Percentiles rank a stretch among this genome's conserved stretches.
phyloP scores from a whole-genome alignment of 768 basidiomycete species.

The Pisolithus marmoratus region DNA sequence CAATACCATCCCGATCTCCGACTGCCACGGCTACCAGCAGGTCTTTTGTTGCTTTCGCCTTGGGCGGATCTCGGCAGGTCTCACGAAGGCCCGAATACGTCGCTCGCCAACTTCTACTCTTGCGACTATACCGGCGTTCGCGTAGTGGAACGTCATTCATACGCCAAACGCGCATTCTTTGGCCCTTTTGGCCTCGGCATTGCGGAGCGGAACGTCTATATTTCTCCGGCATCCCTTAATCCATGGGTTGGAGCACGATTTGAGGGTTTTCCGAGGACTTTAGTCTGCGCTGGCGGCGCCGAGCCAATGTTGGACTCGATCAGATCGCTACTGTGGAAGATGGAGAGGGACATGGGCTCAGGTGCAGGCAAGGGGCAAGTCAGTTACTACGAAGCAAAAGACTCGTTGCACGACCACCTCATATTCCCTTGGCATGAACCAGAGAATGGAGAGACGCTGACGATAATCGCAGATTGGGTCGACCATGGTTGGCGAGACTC shows the following conservation, averaged over 20 bases:
- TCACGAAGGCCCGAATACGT: constrained; percentile 29
- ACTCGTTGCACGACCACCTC: constrained; percentile 51
- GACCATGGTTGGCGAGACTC: constrained; percentile 2
- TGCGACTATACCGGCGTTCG: constrained; percentile 23
- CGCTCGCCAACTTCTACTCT: constrained; percentile 25
- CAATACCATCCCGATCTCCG: constrained; percentile 10
- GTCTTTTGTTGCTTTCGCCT: constrained; percentile 32
- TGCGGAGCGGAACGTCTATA: constrained; percentile 45
- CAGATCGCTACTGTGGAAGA: constrained; percentile 39
- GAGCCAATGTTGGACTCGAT: constrained; percentile 57
- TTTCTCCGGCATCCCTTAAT: constrained; percentile 53
- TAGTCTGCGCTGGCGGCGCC: constrained; percentile 53
- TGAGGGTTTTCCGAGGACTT: constrained; percentile 53
- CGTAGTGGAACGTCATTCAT: constrained; percentile 14
- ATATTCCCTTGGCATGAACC: constrained; percentile 50
- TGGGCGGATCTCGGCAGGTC: constrained; percentile 18
- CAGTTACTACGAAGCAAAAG: constrained; percentile 43
- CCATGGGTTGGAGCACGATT: constrained; percentile 38
- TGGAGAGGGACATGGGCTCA: constrained; percentile 49
- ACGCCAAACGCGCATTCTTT: constrained; percentile 38
- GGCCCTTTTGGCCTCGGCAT: constrained; percentile 45
- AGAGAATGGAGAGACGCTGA: constrained; percentile 44
- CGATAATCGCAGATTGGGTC: constrained; percentile 46
- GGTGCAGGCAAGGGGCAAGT: constrained; percentile 34
- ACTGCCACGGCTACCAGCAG: constrained; percentile 20